Evolutionary conservation across 768 basidiomycete genomes (phyloP), one percentile per base, ranked within the genome.

Genomic region (Chalciporus chontae): DNA sequence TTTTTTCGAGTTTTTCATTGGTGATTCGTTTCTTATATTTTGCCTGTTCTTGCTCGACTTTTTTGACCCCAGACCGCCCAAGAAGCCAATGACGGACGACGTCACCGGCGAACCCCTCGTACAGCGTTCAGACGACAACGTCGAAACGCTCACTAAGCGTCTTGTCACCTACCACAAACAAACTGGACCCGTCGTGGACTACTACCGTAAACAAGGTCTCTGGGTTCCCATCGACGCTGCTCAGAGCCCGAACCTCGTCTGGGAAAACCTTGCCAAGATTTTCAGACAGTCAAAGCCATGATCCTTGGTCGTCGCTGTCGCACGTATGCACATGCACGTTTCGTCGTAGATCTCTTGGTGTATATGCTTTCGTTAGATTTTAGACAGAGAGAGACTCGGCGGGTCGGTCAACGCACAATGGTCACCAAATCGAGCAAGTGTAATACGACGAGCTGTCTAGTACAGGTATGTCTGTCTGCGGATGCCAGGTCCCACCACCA

Each of bases 51-150:
- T 52, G 23, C 36, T 49, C 5, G 13, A 29, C 31, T 7, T 29
- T 29, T 29, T 42, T 7, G 57, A 52, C 13, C 29, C 8, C 66
- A 99, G 94, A 73, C 96, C 96, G 5, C 96, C 96, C 26, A 98
- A 97, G 79, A 97, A 96, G 72, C 61, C 84, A n/a, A 87, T 91
- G 77, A 77, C 78, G 17, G 96, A 99, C 71, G 96, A 99, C 69
- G 75, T 89, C 31, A 90, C 94, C 4, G 96, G 96, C 50, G 95
- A 99, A 71, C 90, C 93, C 32, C 82, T 99, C 57, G 86, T 95
- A 62, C 95, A 97, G 69, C 88, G 96, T 55, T 93, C 94, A 8
- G 96, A 99, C 69, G 96, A 99, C 74, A 99, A 97, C 57, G 90
- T 93, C 53, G 92, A 96, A 69, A 91, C 94, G 11, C 79, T 99